Evolutionary conservation across 352 stramenopile genomes (phyloP).

Genomic region (Phytophthora agathidicida): DNA sequence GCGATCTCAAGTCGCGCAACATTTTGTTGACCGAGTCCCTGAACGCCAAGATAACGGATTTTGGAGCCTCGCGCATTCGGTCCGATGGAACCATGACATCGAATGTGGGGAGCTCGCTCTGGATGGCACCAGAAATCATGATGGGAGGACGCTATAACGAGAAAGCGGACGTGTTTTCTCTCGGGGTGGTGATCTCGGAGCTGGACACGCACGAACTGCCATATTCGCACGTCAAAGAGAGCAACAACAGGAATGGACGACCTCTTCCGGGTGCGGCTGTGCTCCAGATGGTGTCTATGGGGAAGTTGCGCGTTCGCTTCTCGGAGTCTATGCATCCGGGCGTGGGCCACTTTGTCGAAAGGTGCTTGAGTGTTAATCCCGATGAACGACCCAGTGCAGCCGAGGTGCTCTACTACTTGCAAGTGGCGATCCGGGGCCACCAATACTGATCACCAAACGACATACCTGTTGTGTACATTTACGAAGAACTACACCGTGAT

Average conservation of each 20-base stretch:
- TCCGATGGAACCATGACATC: constrained; percentile 37
- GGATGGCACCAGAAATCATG: constrained; percentile 54
- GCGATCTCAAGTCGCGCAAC: constrained; percentile 73
- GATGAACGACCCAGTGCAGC: constrained; percentile 25
- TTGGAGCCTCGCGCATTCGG: constrained; percentile 40
- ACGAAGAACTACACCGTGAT: too few relatives aligned
- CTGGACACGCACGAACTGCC: constrained; percentile 36
- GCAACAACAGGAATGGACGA: constrained; percentile 8
- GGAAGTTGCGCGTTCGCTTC: constrained; percentile 36
- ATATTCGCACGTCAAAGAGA: constrained; percentile 29
- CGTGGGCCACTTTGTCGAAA: constrained; percentile 11
- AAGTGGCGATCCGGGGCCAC: constrained; percentile 7
- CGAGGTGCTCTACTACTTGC: constrained; percentile 38
- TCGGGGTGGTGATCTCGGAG: constrained; percentile 45
- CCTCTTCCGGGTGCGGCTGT: constrained; percentile 33
- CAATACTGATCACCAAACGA: constrained; percentile 6
- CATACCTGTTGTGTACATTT: too few relatives aligned
- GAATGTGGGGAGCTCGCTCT: constrained; percentile 34
- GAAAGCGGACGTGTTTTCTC: constrained; percentile 48
- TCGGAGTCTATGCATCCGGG: constrained; percentile 16
- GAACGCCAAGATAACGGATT: constrained; percentile 60
- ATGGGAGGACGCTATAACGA: constrained; percentile 31
- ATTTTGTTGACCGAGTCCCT: constrained; percentile 54
- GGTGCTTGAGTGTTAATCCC: constrained; percentile 32
- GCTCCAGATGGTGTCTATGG: constrained; percentile 46